Evolutionary conservation across 768 basidiomycete species (phyloP).

Genomic region (Xanthoconium purpureum): DNA sequence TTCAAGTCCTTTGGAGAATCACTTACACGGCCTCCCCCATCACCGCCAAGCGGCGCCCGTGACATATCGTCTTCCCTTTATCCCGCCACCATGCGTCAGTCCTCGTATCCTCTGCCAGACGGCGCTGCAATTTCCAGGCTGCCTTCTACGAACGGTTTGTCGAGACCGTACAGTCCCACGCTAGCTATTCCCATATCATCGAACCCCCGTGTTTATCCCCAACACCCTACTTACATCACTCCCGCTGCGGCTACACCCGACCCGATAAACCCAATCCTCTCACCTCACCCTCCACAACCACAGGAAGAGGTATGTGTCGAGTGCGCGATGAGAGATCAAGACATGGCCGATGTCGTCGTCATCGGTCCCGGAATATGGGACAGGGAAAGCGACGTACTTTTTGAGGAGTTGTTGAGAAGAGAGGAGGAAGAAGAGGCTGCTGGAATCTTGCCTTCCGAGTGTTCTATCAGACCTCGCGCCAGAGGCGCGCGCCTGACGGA

Average conservation of each 20-base stretch:
- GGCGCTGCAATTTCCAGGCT: slow-evolving; percentile 32
- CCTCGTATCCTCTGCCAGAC: slow-evolving; percentile 40
- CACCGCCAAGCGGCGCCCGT: slow-evolving; percentile 17
- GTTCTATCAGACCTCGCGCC: slow-evolving; percentile 57
- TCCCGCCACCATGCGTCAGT: slow-evolving; percentile 46
- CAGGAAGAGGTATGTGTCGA: slow-evolving; percentile 91
- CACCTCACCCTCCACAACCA: slow-evolving; percentile 47
- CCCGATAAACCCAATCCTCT: slow-evolving; percentile 60
- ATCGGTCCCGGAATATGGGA: slow-evolving; percentile 87
- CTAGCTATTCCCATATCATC: slow-evolving; percentile 55
- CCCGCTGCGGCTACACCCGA: slow-evolving; percentile 48
- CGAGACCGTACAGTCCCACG: slow-evolving; percentile 48
- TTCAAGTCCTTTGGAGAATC: slow-evolving; percentile 34
- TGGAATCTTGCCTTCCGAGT: slow-evolving; percentile 47
- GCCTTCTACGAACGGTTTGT: slow-evolving; percentile 53
- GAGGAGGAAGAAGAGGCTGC: slow-evolving; percentile 67
- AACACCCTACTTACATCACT: slow-evolving; percentile 75
- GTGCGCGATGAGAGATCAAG: slow-evolving; percentile 98
- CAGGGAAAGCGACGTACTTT: slow-evolving; percentile 79
- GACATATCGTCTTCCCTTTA: slow-evolving; percentile 35
- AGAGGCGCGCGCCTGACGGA: slow-evolving; percentile 70
- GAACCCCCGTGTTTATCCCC: slow-evolving; percentile 63
- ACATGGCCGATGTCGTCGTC: slow-evolving; percentile 95
- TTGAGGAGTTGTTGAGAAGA: slow-evolving; percentile 68
- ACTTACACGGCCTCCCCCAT: slow-evolving; percentile 21